These are phyloP conservation scores for Odonthalia washingtoniensis DNA, from an alignment of 31 red algal genomes.

Conservation along the genomic window DNA sequence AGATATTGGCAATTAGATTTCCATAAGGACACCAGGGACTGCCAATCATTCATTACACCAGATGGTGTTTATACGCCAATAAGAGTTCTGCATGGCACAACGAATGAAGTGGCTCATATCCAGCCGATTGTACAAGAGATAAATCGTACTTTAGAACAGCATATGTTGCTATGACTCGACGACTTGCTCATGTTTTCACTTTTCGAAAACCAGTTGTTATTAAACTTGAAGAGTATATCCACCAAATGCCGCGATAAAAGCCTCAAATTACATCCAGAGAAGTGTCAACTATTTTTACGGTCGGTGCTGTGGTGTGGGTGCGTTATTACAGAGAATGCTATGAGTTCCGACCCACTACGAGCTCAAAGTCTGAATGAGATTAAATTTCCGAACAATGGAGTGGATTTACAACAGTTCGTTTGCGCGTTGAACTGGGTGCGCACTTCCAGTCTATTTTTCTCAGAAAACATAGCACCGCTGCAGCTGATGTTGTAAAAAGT, in stretches of 20 bases:
- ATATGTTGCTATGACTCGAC: neutral
- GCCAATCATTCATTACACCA: neutral
- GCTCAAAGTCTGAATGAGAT: neutral
- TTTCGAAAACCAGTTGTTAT: neutral
- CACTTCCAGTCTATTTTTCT: slow-evolving; percentile 5
- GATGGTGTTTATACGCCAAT: neutral
- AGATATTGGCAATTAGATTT: neutral
- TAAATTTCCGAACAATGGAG: neutral
- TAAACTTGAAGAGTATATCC: neutral
- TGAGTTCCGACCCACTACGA: neutral
- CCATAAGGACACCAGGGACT: neutral
- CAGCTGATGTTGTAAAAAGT: slow-evolving; percentile 9
- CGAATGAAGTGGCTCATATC: neutral
- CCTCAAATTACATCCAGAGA: neutral
- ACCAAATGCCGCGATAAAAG: neutral
- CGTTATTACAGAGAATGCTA: neutral
- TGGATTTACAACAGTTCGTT: slow-evolving; percentile 39
- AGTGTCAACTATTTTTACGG: neutral
- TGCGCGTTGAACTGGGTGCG: slow-evolving; percentile 55
- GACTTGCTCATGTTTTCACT: neutral
- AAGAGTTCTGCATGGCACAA: neutral
- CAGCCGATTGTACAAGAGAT: neutral
- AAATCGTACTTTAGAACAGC: neutral
- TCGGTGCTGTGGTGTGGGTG: neutral
- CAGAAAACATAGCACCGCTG: slow-evolving; percentile 18